These are phyloP conservation scores for Kodamaea lidongshanica DNA, from an alignment of 805 yeast genomes.

Conservation along the genomic window DNA sequence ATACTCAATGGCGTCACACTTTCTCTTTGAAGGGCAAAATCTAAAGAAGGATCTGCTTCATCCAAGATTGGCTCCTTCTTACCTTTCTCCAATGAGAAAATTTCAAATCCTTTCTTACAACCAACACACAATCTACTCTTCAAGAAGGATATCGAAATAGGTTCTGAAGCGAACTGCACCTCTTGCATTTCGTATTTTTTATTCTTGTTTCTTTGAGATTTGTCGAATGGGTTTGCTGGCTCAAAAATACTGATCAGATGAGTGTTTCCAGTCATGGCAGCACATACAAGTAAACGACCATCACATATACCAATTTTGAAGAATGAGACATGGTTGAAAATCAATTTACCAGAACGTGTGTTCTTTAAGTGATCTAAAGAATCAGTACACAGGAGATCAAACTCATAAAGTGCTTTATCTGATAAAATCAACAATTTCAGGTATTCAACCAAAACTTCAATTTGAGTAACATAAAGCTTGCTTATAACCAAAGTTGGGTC, in stretches of 20 bases:
- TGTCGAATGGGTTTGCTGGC: conserved; percentile 70
- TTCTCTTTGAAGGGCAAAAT: conserved; percentile 82
- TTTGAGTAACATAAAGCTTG: conserved; percentile 73
- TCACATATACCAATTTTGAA: conserved; percentile 91
- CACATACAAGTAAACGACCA: conserved; percentile 82
- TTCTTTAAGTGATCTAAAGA: conserved; percentile 44
- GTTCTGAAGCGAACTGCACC: conserved; percentile 78
- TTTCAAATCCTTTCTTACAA: conserved; percentile 94
- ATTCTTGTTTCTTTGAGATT: conserved; percentile 56
- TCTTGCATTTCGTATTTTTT: conserved; percentile 61
- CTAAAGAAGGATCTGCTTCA: conserved; percentile 97
- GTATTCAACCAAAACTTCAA: conserved; percentile 88
- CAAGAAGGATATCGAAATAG: conserved; percentile 84
- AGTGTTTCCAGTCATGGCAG: conserved; percentile 75
- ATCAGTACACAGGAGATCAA: conserved; percentile 55
- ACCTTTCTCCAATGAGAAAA: conserved; percentile 77
- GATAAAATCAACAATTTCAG: conserved; percentile 73
- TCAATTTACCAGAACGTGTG: conserved; percentile 64
- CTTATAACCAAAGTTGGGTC: conserved; percentile 73
- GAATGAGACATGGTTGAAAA: conserved; percentile 81
- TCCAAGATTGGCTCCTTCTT: conserved; percentile 86
- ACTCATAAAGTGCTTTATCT: conserved; percentile 73
- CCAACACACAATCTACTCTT: conserved; percentile 90
- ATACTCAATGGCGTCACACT: conserved; percentile 81
- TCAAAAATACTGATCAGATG: conserved; percentile 82